Evolutionary conservation across 805 yeast species (phyloP), one percentile per base, ranked within the genome.

Genomic region (Phaffomyces thermotolerans): DNA sequence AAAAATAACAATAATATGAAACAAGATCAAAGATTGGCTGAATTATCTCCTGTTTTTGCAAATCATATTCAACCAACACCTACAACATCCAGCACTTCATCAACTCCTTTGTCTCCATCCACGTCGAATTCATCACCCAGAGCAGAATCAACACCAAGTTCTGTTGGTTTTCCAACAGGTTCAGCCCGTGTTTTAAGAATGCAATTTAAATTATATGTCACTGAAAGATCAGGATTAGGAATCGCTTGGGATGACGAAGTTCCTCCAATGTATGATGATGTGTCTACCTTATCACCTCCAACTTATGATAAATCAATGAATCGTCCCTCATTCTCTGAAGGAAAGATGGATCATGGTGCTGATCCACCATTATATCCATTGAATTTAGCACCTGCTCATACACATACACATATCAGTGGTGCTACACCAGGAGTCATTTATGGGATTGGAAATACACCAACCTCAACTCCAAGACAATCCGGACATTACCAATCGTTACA

Each of bases 171-270:
- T 1, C 90, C 95, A 3, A 93, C 98, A 0, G 99, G 99, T 14
- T 86, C 95, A 4, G 99, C 99, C 0, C 70, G 99, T 39, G 95
- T 93, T 2, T 68, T 93, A 47, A 69, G 98, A 51, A 93, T 93
- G 97, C 96, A 90, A 62, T 91, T 93, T 66, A 82, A 84, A 51
- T 56, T 91, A n/a, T 69, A 71, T 3, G 65, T 93, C 20, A 84
- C 95, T 3, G 98, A 90, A 59, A 72, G 98, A 47, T 83, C 95
- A 0, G 99, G 99, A 0, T 71, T 93, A 35, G 99, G 99, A 5
- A 87, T 93, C 27, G 84, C 97, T 0, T 93, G 99, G 98, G 97
- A 91, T 63, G 97, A 91, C 59, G 99, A 93, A 63, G 98, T 95
- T 15, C 99, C 99, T 2, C 99, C 99, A 1, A 84, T 89, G 18